These are phyloP conservation scores for Leccinellum rugosiceps DNA, from an alignment of 768 basidiomycete genomes.

Conservation along the genomic window DNA sequence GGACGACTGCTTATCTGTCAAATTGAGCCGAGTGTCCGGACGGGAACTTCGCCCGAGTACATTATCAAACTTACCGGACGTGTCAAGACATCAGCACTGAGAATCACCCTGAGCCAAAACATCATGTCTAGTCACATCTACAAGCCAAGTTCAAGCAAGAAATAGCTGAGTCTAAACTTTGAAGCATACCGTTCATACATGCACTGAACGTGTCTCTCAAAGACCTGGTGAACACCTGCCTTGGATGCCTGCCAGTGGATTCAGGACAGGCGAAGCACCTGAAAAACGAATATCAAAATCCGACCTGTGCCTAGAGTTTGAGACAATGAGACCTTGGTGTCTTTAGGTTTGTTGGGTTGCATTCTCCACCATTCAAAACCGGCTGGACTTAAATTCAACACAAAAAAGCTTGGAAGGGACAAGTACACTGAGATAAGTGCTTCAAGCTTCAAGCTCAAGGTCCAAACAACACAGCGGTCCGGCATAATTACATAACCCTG, in stretches of 20 bases:
- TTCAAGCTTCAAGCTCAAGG: no score
- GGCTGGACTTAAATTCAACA: no score
- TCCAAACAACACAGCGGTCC: no score
- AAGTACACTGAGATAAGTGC: no score
- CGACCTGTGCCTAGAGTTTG: constrained; percentile 70
- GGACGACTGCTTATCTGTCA: not conserved
- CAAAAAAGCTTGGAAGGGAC: no score
- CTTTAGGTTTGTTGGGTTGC: constrained; percentile 77
- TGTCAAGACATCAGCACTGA: not conserved
- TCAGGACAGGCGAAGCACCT: constrained; percentile 97
- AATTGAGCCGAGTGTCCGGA: not conserved
- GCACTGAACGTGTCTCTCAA: constrained; percentile 73
- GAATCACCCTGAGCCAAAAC: not conserved
- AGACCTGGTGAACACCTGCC: constrained; percentile 41
- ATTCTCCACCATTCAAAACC: constrained; percentile 35
- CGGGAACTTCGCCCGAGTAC: not conserved
- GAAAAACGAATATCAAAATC: constrained; percentile 6
- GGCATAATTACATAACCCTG: no score
- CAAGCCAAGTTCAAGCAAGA: not conserved
- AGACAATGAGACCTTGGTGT: constrained; percentile 66
- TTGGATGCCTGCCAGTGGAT: constrained; percentile 35
- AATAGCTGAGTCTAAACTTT: constrained; percentile 48
- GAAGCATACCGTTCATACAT: constrained; percentile 52
- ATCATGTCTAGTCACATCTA: no score
- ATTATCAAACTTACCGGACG: not conserved